Conservation (phyloP, 2,329 filamentous ascomycete species). For the Akanthomyces lecanii region DNA sequence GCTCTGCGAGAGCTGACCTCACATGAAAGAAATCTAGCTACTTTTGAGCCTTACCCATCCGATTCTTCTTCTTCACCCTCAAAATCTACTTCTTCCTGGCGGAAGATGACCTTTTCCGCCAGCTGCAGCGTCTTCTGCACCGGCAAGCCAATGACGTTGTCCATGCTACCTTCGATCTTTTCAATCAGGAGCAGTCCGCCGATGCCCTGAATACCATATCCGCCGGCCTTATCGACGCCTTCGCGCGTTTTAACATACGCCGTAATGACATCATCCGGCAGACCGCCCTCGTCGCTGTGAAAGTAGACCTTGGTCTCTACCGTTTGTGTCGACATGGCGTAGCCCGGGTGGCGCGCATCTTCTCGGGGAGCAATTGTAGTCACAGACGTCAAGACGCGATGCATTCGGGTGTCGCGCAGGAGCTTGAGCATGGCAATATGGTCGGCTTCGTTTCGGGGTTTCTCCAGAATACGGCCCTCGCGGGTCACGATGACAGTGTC, state of each 20-base stretch:
- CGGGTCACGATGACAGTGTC: conserved; percentile 84
- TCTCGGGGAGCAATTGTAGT: conserved; percentile 77
- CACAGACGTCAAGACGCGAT: conserved; percentile 83
- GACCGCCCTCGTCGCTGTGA: conserved; percentile 55
- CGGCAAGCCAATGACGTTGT: conserved; percentile 92
- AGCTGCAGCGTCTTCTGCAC: conserved; percentile 71
- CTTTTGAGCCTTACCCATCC: conserved; percentile 21
- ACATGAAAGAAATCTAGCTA: not conserved
- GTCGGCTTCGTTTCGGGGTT: conserved; percentile 75
- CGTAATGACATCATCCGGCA: conserved; percentile 75
- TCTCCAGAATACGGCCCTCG: conserved; percentile 79
- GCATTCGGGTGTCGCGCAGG: conserved; percentile 70
- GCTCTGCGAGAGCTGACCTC: not conserved
- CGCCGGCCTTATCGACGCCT: conserved; percentile 92
- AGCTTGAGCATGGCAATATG: conserved; percentile 80
- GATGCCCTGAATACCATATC: conserved; percentile 88
- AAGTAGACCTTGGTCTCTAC: conserved; percentile 94
- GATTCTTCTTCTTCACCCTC: conserved; percentile 45
- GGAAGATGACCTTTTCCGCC: conserved; percentile 83
- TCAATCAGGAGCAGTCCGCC: conserved; percentile 84
- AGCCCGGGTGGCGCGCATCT: conserved; percentile 78
- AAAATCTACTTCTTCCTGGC: conserved; percentile 62
- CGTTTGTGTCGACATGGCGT: conserved; percentile 72
- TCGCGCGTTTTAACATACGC: conserved; percentile 79
- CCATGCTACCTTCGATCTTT: conserved; percentile 80